Base-by-base conservation (phyloP, 352 stramenopile species). In the Globisporangium alternatum region DNA sequence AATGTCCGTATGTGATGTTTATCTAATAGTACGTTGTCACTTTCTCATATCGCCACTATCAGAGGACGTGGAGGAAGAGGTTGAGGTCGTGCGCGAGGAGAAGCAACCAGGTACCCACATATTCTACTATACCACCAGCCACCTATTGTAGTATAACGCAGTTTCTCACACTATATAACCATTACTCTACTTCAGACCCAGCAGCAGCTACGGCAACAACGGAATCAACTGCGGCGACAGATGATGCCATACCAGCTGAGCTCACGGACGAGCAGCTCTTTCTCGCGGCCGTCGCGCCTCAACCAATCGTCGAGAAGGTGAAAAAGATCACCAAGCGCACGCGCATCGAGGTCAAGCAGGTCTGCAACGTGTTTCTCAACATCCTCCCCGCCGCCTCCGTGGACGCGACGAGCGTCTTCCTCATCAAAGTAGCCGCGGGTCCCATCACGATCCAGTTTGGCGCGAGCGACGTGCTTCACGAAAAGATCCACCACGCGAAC, bases 21-120 rank as follows among this genome's bases (percentile, higher is more conserved):
- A 15, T 39, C 3, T 60, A 25, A 64, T 25, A 2, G 25, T 53
- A 39, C 33, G 47, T 54, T 57, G 51, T 9, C 33, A 12, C 31
- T 17, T 5, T 7, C 10, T 13, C 22, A 30, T 8, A 28, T 10
- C 1, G 31, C 31, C 35, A 41, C 35, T 8, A 28, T 15, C 58
- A 86, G 86, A 93, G 53, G 84, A 93, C 22, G 74, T 93, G 19
- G 84, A 93, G 56, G 83, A 95, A 71, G 80, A 93, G 53, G 80
- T 95, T 9, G 83, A 95, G 56, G 67, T 88, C 30, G 65, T 75
- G 0, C 54, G 59, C 51, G 71, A 80, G 70, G 75, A 74, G 3
- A 66, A 70, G 3, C 41, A 53, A 4, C 53, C 59, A 71, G 64
- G 68, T 78, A 8, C 25, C 21, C 17, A 19, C 5, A 2, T 12